These are phyloP conservation scores for Aspergillus bombycis DNA, from an alignment of 2,329 filamentous ascomycete species.

Conservation along the genomic window DNA sequence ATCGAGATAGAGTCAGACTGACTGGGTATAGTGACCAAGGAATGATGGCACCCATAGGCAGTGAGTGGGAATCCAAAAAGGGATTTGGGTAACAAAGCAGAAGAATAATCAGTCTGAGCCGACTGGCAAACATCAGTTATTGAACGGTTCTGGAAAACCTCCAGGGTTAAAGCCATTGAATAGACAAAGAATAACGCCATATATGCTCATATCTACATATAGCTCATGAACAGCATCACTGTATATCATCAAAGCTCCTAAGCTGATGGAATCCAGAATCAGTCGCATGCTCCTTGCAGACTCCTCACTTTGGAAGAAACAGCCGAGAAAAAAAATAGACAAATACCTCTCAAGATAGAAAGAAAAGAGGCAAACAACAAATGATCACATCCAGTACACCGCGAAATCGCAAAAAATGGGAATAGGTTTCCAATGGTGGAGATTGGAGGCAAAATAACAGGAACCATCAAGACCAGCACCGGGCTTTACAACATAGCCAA, in stretches of 20 bases:
- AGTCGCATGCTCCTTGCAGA: constrained; percentile 28
- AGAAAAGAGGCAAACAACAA: constrained; percentile 18
- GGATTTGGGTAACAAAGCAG: background rate
- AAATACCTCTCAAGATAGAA: constrained; percentile 23
- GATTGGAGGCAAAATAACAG: constrained; percentile 17
- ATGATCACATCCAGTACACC: constrained; percentile 24
- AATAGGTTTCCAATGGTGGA: constrained; percentile 19
- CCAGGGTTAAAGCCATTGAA: constrained; percentile 23
- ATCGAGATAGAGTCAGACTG: background rate
- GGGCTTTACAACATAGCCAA: constrained; percentile 27
- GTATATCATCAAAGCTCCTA: constrained; percentile 35
- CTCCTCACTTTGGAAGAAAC: constrained; percentile 28
- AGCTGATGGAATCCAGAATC: constrained; percentile 25
- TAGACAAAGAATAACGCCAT: constrained; percentile 37
- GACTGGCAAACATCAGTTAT: constrained; percentile 25
- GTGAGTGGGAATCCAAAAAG: background rate
- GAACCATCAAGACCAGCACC: constrained; percentile 18
- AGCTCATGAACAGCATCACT: constrained; percentile 36
- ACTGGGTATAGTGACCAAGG: background rate
- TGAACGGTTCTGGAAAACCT: constrained; percentile 23
- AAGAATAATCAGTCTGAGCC: background rate
- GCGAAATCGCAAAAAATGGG: constrained; percentile 18
- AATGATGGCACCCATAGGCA: background rate
- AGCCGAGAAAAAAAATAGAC: constrained; percentile 28
- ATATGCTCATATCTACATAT: constrained; percentile 48